These are phyloP conservation scores for Helotiales sp. DNA, from an alignment of 2,329 filamentous ascomycete genomes.

Conservation along the genomic window DNA sequence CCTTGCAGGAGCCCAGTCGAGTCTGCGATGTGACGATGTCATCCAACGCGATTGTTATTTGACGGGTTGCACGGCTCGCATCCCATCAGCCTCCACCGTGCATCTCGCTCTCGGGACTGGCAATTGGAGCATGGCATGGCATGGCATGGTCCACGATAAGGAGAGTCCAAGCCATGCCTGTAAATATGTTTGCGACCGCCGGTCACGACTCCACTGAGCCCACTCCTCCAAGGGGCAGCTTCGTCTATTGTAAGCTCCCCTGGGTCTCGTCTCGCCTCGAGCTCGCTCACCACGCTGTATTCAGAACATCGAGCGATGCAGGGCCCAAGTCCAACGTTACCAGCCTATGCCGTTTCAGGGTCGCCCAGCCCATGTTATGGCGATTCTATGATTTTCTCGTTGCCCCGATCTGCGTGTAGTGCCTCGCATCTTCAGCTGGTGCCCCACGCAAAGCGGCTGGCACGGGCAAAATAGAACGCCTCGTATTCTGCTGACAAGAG, in stretches of 20 bases:
- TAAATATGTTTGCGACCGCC: no score
- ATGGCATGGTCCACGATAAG: neutral
- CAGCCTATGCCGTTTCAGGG: neutral
- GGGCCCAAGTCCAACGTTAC: neutral
- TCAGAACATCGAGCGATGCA: no score
- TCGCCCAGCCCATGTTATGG: neutral
- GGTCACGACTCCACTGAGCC: no score
- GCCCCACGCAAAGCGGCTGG: conserved; percentile 2
- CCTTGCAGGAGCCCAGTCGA: neutral
- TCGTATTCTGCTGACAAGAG: conserved; percentile 5
- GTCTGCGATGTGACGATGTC: neutral
- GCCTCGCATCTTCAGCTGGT: conserved; percentile 9
- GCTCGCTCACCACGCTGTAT: no score
- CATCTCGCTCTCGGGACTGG: neutral
- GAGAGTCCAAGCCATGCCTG: no score
- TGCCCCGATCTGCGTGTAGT: neutral
- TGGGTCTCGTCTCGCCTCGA: no score
- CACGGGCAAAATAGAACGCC: conserved; percentile 3
- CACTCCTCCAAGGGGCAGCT: neutral
- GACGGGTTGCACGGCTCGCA: neutral
- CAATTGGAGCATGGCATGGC: no score
- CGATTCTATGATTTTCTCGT: neutral
- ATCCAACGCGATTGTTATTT: neutral
- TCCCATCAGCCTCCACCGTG: neutral
- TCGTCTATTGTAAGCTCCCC: neutral